Evolutionary conservation across 805 yeast species (phyloP).

Genomic region (Cyberlindnera bimundalis): DNA sequence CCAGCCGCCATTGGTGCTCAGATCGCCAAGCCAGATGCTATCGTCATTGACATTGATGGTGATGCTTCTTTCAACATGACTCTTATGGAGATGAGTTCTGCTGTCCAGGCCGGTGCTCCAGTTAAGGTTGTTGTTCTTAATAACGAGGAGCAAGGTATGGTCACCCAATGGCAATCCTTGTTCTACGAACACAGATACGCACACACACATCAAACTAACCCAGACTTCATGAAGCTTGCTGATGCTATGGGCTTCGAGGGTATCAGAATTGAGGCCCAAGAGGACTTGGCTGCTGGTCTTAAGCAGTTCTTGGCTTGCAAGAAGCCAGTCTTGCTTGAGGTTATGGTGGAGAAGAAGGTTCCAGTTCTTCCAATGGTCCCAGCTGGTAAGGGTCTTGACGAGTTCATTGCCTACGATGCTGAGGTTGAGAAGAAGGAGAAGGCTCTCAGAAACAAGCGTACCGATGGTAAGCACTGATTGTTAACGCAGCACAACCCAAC

Average conservation of each 20-base stretch:
- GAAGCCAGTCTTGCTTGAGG: slow-evolving; percentile 87
- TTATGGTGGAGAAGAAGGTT: slow-evolving; percentile 79
- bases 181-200: slow-evolving; percentile 96
- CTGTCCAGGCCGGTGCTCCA: slow-evolving; percentile 91
- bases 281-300: slow-evolving; percentile 55
- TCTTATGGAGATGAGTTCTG: slow-evolving; percentile 85
- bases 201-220: slow-evolving; percentile 96
- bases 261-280: slow-evolving; percentile 66
- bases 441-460: slow-evolving; percentile 66
- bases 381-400: slow-evolving; percentile 91
- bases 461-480: slow-evolving; percentile 59
- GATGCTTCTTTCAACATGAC: slow-evolving; percentile 99
- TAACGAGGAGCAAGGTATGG: slow-evolving; percentile 99
- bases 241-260: slow-evolving; percentile 93
- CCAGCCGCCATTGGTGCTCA: slow-evolving; percentile 99
- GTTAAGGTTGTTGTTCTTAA: slow-evolving; percentile 86
- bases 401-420: slow-evolving; percentile 84
- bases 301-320: slow-evolving; percentile 67
- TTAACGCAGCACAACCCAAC: neutral
- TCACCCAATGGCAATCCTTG: slow-evolving; percentile 97
- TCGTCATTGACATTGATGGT: slow-evolving; percentile 96
- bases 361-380: slow-evolving; percentile 99
- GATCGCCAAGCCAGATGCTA: slow-evolving; percentile 90
- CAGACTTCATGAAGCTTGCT: slow-evolving; percentile 88
- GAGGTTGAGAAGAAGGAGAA: slow-evolving; percentile 71